phyloP scores from a whole-genome alignment of 345 rosid genomes.

The Boechera stricta region DNA sequence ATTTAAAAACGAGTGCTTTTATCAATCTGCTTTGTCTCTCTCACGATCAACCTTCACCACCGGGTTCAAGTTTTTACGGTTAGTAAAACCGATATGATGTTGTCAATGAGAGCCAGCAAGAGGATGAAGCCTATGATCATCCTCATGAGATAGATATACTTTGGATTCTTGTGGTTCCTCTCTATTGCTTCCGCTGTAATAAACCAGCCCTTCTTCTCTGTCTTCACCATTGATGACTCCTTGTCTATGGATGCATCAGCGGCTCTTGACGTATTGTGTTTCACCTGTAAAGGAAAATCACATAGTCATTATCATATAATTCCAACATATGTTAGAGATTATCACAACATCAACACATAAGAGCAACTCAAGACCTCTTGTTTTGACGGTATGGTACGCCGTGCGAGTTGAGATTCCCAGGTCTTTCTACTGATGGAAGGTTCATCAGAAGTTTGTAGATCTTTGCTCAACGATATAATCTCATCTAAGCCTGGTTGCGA shows the following conservation, averaged over 20 bases:
- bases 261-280: neutral
- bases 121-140: conserved; percentile 29
- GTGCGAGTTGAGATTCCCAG: neutral
- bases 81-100: conserved; percentile 17
- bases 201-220: conserved; percentile 31
- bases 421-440: neutral
- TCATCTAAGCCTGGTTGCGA: neutral
- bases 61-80: neutral
- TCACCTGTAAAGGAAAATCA: conserved; percentile 24
- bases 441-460: neutral
- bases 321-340: neutral
- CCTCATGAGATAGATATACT: conserved; percentile 20
- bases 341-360: neutral
- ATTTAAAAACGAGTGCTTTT: neutral
- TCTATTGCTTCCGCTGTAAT: conserved; percentile 14
- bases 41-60: neutral
- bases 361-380: conserved; percentile 15
- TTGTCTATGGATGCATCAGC: conserved; percentile 4
- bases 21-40: neutral
- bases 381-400: neutral
- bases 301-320: neutral
- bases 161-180: conserved; percentile 4
- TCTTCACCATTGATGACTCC: neutral
- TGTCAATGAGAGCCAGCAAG: conserved; percentile 22
- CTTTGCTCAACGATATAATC: neutral